Percentiles rank a stretch among this genome's conserved stretches.
Conservation (phyloP, 1,139 yeast species). For the Suhomyces terraborum region DNA sequence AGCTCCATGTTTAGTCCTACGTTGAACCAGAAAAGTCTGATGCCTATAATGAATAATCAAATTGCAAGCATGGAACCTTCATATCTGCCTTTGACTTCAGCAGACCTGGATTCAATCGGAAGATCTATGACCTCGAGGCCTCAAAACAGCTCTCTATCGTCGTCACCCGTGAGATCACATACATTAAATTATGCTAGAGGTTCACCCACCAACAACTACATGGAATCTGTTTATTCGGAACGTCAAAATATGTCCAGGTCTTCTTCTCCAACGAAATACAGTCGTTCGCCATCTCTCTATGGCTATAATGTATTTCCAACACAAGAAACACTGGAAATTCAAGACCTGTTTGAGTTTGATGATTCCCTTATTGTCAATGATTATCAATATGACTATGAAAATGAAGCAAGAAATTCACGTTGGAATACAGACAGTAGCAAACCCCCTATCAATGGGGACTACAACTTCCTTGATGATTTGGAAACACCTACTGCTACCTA, state of each 20-base stretch:
- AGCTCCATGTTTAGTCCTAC: conserved; percentile 3
- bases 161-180: conserved; percentile 14
- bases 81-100: conserved; percentile 6
- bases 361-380: conserved; percentile 7
- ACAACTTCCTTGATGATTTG: conserved; percentile 16
- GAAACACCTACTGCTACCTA: conserved; percentile 33
- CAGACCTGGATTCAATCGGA: neutral
- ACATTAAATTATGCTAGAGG: conserved; percentile 15
- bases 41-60: conserved; percentile 8
- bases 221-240: conserved; percentile 5
- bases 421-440: conserved; percentile 7
- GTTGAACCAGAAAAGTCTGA: conserved; percentile 10
- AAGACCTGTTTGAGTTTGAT: conserved; percentile 6
- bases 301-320: conserved; percentile 8
- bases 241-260: conserved; percentile 21
- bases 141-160: neutral
- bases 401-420: conserved; percentile 13
- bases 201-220: conserved; percentile 10
- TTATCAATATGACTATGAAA: conserved; percentile 13
- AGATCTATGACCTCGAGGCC: neutral
- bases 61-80: neutral
- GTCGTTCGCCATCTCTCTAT: conserved; percentile 22
- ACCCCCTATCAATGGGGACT: conserved; percentile 11
- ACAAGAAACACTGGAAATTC: conserved; percentile 1
- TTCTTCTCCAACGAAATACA: conserved; percentile 34